Evolutionary conservation across 495 filamentous ascomycete genomes (phyloP), one percentile per base, ranked within the genome.

Genomic region (Penicillium pancosmium): DNA sequence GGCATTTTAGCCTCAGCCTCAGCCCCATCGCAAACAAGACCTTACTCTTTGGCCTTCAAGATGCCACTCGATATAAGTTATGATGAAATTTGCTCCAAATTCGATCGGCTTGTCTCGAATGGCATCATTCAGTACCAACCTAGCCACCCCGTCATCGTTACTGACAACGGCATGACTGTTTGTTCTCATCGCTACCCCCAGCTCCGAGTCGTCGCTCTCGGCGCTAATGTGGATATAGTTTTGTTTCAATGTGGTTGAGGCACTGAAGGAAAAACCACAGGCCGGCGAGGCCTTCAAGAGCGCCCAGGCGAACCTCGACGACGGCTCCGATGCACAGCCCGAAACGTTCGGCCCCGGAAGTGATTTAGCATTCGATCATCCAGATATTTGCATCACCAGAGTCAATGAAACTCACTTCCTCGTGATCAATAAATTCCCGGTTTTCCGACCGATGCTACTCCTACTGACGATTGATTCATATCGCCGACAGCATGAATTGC

Each of bases 401-500:
- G 51, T 62, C 27, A 62, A 62, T 47, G 46, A 52, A 4, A 74
- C 69, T 1, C 77, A 80, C 33, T 44, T 72, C 33, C 63, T 80
- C 15, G 65, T 68, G 4, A 62, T 66, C 21, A 80, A 79, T 67
- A 78, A 75, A 52, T 78, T 74, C 56, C 69, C 65, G 8, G 66
- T 76, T 18, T 70, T 71, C 33, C 61, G 75, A 9, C 77, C 77
- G 1, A 74, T 78, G 43, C 53, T 73, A 5, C 62, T 80, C 13
- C 53, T 79, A 6, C 67, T 80, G 48, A 77, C 73, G 2, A 54
- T 59, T 4, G 71, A 78, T 57, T 73, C 74, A 13, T 69, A 66
- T 44, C 60, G 71, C 3, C 68, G 74, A 12, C 77, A 80, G 60
- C 49, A 64, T 25, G 68, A 68, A 55, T 55, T 61, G 13, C 63